phyloP scores from a whole-genome alignment of 148 eudicot species.

The Hydrangea macrophylla region DNA sequence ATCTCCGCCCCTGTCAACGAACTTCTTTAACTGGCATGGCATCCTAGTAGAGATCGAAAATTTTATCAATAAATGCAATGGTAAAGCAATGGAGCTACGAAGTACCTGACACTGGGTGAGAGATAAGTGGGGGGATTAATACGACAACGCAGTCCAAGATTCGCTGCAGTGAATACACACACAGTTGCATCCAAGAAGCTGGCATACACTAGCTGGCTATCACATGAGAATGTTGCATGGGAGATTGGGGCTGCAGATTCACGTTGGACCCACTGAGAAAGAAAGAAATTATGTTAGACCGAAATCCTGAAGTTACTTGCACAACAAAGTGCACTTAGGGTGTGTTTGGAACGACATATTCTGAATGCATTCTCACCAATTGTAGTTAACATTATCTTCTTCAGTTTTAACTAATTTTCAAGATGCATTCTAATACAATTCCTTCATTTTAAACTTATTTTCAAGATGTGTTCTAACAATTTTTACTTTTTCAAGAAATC shows the following conservation, averaged over 20 bases:
- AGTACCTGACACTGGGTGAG: slow-evolving; percentile 16
- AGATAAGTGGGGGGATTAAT: slow-evolving; percentile 48
- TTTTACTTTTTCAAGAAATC: too few relatives aligned
- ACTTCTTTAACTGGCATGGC: not conserved
- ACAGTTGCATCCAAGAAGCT: slow-evolving; percentile 46
- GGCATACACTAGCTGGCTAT: slow-evolving; percentile 46
- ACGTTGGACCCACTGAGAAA: slow-evolving; percentile 37
- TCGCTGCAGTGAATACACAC: slow-evolving; percentile 38
- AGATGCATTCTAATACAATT: too few relatives aligned
- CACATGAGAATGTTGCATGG: slow-evolving; percentile 50
- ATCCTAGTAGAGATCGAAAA: not conserved
- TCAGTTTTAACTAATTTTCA: too few relatives aligned
- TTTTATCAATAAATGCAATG: not conserved
- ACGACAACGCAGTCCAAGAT: slow-evolving; percentile 38
- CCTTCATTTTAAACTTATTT: too few relatives aligned
- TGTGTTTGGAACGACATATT: too few relatives aligned
- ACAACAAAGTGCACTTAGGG: not conserved
- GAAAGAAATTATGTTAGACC: not conserved
- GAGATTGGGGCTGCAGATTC: slow-evolving; percentile 43
- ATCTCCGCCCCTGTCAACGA: not conserved
- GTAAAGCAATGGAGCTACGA: not conserved
- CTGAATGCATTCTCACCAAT: too few relatives aligned
- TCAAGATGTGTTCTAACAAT: too few relatives aligned
- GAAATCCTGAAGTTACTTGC: not conserved
- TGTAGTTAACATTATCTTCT: too few relatives aligned